These are phyloP conservation scores for Chlamydomonas asymmetrica DNA, from an alignment of 139 green algal species.

Conservation along the genomic window DNA sequence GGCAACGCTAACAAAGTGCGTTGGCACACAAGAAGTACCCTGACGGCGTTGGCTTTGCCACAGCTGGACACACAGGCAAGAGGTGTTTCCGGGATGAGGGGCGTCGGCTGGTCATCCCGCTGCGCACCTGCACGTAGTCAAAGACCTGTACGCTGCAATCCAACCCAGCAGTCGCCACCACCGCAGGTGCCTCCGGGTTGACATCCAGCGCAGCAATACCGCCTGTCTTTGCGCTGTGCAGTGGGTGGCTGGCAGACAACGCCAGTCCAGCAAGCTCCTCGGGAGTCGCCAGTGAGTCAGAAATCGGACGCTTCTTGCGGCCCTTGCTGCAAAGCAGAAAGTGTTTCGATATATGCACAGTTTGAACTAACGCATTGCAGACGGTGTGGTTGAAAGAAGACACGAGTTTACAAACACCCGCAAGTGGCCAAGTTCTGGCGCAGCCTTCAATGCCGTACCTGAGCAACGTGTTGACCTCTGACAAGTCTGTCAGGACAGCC, in stretches of 20 bases:
- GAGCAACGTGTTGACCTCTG: slow-evolving; percentile 40
- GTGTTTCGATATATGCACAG: too few species aligned
- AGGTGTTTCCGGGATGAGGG: too few species aligned
- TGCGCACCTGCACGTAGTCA: slow-evolving; percentile 48
- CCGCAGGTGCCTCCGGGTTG: slow-evolving; percentile 44
- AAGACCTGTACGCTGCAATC: slow-evolving; percentile 81
- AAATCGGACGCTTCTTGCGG: slow-evolving; percentile 83
- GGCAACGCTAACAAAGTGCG: too few species aligned
- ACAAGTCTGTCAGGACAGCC: slow-evolving; percentile 38
- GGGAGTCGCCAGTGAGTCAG: slow-evolving; percentile 54
- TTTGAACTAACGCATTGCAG: too few species aligned
- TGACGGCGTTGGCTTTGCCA: too few species aligned
- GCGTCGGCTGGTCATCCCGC: slow-evolving; percentile 40
- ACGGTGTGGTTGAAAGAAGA: too few species aligned
- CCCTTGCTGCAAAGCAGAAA: slow-evolving; percentile 72
- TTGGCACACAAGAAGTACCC: too few species aligned
- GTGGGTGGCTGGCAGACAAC: slow-evolving; percentile 64
- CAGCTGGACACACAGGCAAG: too few species aligned
- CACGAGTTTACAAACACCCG: too few species aligned
- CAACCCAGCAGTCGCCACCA: slow-evolving; percentile 68
- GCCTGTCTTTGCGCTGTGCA: slow-evolving; percentile 87
- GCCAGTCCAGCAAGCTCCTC: slow-evolving; percentile 67
- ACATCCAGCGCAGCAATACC: slow-evolving; percentile 81
- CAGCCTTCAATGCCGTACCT: too few species aligned
- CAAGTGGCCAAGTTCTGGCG: too few species aligned